Percentiles rank a stretch among this genome's conserved stretches.
Conservation (phyloP, 2,329 filamentous ascomycete species). For the Botrytis byssoidea region DNA sequence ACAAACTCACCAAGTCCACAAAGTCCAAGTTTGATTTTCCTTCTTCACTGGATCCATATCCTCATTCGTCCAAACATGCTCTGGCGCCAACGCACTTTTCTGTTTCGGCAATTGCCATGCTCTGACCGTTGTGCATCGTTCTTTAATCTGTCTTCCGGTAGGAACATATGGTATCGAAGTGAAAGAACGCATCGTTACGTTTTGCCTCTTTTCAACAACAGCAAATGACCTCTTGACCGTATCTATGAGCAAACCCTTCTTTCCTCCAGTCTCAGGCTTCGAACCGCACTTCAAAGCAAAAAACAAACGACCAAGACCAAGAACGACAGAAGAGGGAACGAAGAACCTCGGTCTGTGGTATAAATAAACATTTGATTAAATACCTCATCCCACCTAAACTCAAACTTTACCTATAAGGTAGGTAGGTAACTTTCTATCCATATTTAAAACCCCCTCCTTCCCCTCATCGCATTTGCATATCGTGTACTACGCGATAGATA, state of each 20-base stretch:
- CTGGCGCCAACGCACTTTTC: conserved; percentile 47
- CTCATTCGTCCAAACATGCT: conserved; percentile 45
- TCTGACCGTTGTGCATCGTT: conserved; percentile 43
- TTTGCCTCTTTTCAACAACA: not conserved
- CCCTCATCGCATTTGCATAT: not conserved
- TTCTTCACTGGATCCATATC: conserved; percentile 38
- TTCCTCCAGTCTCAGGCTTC: not conserved
- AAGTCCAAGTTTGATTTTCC: conserved; percentile 37
- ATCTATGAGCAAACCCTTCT: not conserved
- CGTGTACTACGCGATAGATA: not conserved
- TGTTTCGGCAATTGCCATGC: conserved; percentile 51
- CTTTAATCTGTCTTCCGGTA: conserved; percentile 41
- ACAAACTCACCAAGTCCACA: conserved; percentile 39
- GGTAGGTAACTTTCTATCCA: not conserved
- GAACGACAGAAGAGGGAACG: not conserved
- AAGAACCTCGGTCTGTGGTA: not conserved
- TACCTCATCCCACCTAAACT: not conserved
- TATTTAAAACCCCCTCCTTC: not conserved
- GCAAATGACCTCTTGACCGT: not conserved
- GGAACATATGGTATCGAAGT: conserved; percentile 35
- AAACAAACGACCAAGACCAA: not conserved
- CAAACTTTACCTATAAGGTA: not conserved
- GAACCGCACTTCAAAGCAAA: not conserved
- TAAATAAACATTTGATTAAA: not conserved
- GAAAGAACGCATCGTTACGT: not conserved